A percentile compares a stretch with the other conserved stretches of the same genome.
Evolutionary conservation across 345 rosid species (phyloP).

Genomic region (Salix caprea): DNA sequence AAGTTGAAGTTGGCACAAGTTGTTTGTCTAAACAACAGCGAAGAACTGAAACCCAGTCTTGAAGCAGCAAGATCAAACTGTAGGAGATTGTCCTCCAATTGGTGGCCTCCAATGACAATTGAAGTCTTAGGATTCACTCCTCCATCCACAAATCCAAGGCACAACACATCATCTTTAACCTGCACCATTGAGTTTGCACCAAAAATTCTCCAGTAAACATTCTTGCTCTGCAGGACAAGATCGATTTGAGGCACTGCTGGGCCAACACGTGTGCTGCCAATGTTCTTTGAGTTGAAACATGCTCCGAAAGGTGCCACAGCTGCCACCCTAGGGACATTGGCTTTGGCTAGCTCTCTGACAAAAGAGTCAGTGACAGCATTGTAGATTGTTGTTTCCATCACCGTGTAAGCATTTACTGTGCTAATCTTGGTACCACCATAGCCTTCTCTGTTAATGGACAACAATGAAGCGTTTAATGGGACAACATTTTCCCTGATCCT

Average conservation of each 20-base stretch:
- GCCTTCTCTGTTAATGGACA: slow-evolving; percentile 41
- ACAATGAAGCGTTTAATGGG: slow-evolving; percentile 35
- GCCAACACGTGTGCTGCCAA: slow-evolving; percentile 39
- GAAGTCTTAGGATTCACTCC: slow-evolving; percentile 55
- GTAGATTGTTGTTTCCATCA: slow-evolving; percentile 10
- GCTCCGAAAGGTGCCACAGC: slow-evolving; percentile 1
- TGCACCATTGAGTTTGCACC: slow-evolving; percentile 73
- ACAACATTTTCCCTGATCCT: slow-evolving; percentile 30
- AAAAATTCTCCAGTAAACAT: slow-evolving; percentile 50
- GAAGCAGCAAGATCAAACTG: slow-evolving; percentile 60
- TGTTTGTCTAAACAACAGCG: slow-evolving; percentile 43
- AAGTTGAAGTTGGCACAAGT: slow-evolving; percentile 68
- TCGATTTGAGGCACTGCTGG: slow-evolving; percentile 47
- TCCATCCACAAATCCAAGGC: slow-evolving; percentile 69
- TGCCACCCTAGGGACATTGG: slow-evolving; percentile 8
- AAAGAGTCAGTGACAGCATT: slow-evolving; percentile 6
- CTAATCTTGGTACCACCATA: slow-evolving; percentile 33
- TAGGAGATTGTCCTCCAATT: slow-evolving; percentile 55
- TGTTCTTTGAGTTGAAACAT: slow-evolving; percentile 3
- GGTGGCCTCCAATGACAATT: slow-evolving; percentile 63
- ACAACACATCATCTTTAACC: slow-evolving; percentile 40
- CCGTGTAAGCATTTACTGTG: slow-evolving; percentile 17
- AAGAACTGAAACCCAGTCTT: slow-evolving; percentile 58
- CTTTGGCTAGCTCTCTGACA: neutral
- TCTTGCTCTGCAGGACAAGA: slow-evolving; percentile 43